Conservation (phyloP, 805 yeast genomes). For the Wickerhamiella hasegawae region DNA sequence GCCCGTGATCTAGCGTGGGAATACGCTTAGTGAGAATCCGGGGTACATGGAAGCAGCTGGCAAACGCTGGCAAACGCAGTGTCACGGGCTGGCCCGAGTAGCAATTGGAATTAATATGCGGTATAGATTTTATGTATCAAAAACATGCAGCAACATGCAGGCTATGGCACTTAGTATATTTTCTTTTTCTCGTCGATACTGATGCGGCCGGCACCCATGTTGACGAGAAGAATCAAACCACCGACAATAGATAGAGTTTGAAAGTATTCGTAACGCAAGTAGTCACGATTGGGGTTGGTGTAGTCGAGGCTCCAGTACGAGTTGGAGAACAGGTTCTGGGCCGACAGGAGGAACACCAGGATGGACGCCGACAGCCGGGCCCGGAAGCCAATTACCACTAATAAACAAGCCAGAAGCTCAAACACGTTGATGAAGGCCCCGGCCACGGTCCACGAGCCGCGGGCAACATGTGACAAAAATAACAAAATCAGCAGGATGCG, state of each 20-base stretch:
- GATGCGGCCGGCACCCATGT: slow-evolving; percentile 92
- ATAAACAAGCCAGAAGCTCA: slow-evolving; percentile 53
- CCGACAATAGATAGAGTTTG: slow-evolving; percentile 93
- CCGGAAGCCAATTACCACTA: slow-evolving; percentile 83
- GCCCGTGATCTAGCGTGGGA: too few species aligned
- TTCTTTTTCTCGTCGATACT: slow-evolving; percentile 93
- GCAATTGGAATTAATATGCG: too few species aligned
- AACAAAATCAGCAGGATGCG: slow-evolving; percentile 70
- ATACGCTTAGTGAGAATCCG: too few species aligned
- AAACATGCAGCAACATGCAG: too few species aligned
- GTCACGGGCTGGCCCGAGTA: too few species aligned
- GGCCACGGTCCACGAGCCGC: slow-evolving; percentile 47
- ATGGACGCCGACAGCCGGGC: slow-evolving; percentile 71
- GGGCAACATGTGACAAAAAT: slow-evolving; percentile 70
- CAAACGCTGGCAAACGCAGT: too few species aligned
- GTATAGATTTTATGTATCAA: too few species aligned
- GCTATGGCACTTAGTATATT: too few species aligned
- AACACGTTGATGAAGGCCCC: slow-evolving; percentile 48
- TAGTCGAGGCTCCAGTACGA: slow-evolving; percentile 74
- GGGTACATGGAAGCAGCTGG: too few species aligned
- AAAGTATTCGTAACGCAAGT: slow-evolving; percentile 79
- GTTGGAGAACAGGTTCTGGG: slow-evolving; percentile 66
- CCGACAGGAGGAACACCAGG: slow-evolving; percentile 48
- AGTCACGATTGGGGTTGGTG: slow-evolving; percentile 69
- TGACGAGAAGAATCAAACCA: slow-evolving; percentile 76